phyloP scores from a whole-genome alignment of 768 basidiomycete genomes.

The Kwoniella dejecticola region DNA sequence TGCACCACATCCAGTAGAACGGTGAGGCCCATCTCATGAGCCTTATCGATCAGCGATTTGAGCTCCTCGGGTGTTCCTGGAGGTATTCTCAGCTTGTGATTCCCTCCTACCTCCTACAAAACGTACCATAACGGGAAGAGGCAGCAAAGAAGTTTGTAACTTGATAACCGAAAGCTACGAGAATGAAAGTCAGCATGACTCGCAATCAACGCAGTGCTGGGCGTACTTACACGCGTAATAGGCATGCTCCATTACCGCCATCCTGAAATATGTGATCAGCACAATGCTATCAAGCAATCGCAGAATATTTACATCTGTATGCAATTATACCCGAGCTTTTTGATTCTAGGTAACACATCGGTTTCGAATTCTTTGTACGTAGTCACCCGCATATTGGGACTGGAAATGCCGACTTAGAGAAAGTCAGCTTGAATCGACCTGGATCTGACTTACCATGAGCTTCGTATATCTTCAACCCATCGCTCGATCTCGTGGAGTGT shows the following conservation, averaged over 20 bases:
- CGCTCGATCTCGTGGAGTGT: slow-evolving; percentile 63
- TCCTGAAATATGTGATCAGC: slow-evolving; percentile 55
- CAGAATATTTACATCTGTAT: slow-evolving; percentile 83
- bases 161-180: slow-evolving; percentile 94
- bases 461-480: slow-evolving; percentile 78
- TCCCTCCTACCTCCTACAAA: not conserved
- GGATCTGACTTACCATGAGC: slow-evolving; percentile 64
- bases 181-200: not conserved
- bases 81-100: not conserved
- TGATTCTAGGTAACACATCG: slow-evolving; percentile 81
- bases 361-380: slow-evolving; percentile 94
- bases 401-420: slow-evolving; percentile 85
- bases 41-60: slow-evolving; percentile 91
- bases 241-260: slow-evolving; percentile 98
- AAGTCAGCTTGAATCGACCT: not conserved
- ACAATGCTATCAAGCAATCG: not conserved
- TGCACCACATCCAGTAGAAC: slow-evolving; percentile 96
- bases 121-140: slow-evolving; percentile 79
- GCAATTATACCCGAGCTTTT: slow-evolving; percentile 88
- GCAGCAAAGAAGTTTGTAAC: slow-evolving; percentile 96
- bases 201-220: not conserved
- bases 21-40: slow-evolving; percentile 87
- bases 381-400: slow-evolving; percentile 80
- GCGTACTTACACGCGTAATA: slow-evolving; percentile 85
- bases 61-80: slow-evolving; percentile 84